Evolutionary conservation across 257 asterid genomes (phyloP).

Genomic region (Solanum lignicaule): DNA sequence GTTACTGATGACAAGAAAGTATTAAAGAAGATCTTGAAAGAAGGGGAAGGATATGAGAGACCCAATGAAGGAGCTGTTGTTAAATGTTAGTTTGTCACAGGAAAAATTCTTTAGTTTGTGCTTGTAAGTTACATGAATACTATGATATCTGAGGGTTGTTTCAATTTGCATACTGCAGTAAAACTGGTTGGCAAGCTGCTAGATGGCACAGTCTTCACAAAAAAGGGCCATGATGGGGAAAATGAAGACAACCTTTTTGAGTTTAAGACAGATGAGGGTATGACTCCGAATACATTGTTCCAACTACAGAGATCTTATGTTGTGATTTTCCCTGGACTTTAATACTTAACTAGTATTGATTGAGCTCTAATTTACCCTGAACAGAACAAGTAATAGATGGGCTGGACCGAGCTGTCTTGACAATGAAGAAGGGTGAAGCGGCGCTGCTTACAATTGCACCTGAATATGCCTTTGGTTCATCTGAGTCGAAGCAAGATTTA

Average conservation of each 20-base stretch:
- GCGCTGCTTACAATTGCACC: constrained; percentile 45
- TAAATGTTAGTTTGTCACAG: constrained; percentile 32
- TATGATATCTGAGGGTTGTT: background rate
- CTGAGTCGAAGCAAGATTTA: constrained; percentile 40
- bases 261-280: constrained; percentile 71
- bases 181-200: constrained; percentile 52
- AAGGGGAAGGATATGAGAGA: constrained; percentile 60
- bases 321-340: background rate
- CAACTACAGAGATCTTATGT: background rate
- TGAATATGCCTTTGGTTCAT: constrained; percentile 57
- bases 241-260: constrained; percentile 48
- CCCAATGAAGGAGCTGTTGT: constrained; percentile 70
- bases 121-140: background rate
- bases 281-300: background rate
- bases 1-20: constrained; percentile 67
- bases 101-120: background rate
- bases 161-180: constrained; percentile 20
- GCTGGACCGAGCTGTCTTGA: constrained; percentile 42
- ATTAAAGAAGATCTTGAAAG: constrained; percentile 46
- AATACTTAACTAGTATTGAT: background rate
- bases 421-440: constrained; percentile 62
- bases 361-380: background rate
- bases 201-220: constrained; percentile 50
- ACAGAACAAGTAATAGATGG: constrained; percentile 69
- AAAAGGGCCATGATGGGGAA: constrained; percentile 35